Evolutionary conservation across 768 basidiomycete species (phyloP).

Genomic region (Podaxis sp.): DNA sequence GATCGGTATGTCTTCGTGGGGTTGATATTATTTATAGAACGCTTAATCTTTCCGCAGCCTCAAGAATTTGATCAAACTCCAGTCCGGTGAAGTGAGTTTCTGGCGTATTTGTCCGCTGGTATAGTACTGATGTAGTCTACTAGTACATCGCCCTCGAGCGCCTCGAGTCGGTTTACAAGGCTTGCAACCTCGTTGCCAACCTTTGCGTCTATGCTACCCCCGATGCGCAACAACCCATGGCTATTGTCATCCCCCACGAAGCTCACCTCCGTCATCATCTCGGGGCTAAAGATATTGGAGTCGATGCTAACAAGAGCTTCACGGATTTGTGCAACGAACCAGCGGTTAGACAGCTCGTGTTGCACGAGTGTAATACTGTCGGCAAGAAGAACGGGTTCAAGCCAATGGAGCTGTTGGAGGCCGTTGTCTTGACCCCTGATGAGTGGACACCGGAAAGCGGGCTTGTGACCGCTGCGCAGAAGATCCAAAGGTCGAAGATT

Average conservation of each 20-base stretch:
- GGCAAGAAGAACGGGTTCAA: conserved; percentile 89
- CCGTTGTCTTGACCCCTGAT: conserved; percentile 72
- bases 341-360: conserved; percentile 53
- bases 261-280: conserved; percentile 61
- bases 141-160: conserved; percentile 91
- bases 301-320: conserved; percentile 39
- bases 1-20: conserved; percentile 57
- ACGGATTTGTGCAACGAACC: conserved; percentile 50
- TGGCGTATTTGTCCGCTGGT: neutral
- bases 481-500: conserved; percentile 32
- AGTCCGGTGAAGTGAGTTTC: conserved; percentile 61
- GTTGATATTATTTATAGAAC: conserved; percentile 1
- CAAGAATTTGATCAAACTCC: conserved; percentile 89
- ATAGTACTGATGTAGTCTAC: neutral
- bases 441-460: conserved; percentile 94
- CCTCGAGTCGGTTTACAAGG: conserved; percentile 84
- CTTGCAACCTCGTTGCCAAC: conserved; percentile 74
- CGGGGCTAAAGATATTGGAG: conserved; percentile 20
- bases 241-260: conserved; percentile 81
- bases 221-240: conserved; percentile 81
- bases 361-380: conserved; percentile 71
- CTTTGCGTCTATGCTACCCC: conserved; percentile 77
- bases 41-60: conserved; percentile 35
- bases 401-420: conserved; percentile 69
- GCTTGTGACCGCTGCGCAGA: conserved; percentile 59